Percentiles rank a stretch among this genome's conserved stretches.
Evolutionary conservation across 2,329 filamentous ascomycete species (phyloP).

Genomic region (Monosporascus sp.): DNA sequence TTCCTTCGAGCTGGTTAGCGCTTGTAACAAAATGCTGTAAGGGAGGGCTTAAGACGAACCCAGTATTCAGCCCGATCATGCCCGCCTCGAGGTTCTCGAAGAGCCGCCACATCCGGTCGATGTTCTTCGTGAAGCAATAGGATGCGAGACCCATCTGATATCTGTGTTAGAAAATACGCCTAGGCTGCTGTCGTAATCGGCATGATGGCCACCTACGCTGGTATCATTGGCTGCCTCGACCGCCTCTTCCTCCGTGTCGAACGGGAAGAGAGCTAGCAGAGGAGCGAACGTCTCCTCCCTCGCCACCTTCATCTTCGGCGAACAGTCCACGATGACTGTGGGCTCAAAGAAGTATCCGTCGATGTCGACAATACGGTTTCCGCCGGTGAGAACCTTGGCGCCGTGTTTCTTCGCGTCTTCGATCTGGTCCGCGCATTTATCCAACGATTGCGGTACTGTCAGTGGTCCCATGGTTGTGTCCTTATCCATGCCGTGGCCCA

Average conservation of each 20-base stretch:
- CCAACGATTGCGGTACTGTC: constrained; percentile 49
- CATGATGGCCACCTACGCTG: constrained; percentile 22
- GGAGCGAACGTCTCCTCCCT: constrained; percentile 55
- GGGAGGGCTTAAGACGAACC: constrained; percentile 13
- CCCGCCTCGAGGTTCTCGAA: constrained; percentile 56
- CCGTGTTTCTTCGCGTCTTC: constrained; percentile 59
- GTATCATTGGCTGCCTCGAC: constrained; percentile 50
- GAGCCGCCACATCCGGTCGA: constrained; percentile 52
- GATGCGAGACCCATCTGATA: constrained; percentile 50
- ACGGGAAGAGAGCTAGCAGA: constrained; percentile 49
- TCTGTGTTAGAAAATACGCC: background rate
- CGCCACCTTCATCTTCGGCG: constrained; percentile 41
- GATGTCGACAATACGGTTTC: constrained; percentile 35
- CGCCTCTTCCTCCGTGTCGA: constrained; percentile 53
- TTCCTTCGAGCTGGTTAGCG: constrained; percentile 21
- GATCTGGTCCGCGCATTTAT: constrained; percentile 56
- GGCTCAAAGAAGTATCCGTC: constrained; percentile 63
- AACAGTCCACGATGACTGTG: constrained; percentile 47
- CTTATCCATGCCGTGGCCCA: constrained; percentile 57
- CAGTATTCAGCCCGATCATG: constrained; percentile 39
- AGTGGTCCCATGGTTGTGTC: constrained; percentile 56
- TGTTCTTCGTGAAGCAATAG: constrained; percentile 55
- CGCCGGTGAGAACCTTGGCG: constrained; percentile 57
- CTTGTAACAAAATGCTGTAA: background rate
- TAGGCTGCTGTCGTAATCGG: background rate